Base-by-base conservation (phyloP, 2,329 filamentous ascomycete genomes). In the Chaetothyriales sp. region DNA sequence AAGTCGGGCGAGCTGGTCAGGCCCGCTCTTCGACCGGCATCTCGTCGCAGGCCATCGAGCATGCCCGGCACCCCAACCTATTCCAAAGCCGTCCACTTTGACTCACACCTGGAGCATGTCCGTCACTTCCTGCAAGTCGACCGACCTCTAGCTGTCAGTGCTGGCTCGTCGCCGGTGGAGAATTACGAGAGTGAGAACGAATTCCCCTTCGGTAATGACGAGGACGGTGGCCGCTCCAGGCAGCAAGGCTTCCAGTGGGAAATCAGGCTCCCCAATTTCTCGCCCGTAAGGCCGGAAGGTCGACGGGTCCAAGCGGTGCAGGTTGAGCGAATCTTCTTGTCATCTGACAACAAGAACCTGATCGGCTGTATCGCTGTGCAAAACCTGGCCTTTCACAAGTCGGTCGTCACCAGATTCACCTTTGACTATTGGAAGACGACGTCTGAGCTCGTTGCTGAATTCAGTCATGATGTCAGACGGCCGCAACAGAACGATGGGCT, bases 351-450 rank as follows among this genome's bases (percentile, higher is more conserved):
- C 63, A 90, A 90, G 70, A 86, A 78, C 1, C 71, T 98, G 58
- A 76, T 95, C 48, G 92, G 92, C 10, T 85, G 82, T 18, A 78
- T 95, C 49, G 85, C 82, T 6, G 89, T 94, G 19, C 82, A 84
- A 65, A 98, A 98, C 68, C 69, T 97, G 44, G 81, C 89, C 0
- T 98, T 94, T 70, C 79, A 89, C 50, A 98, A 98, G 70, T 69
- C 76, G 5, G 87, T 98, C 50, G 81, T 85, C n/a, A 90, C 88
- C 66, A 82, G 92, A 48, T 98, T 98, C 68, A 98, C 92, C 0
- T 77, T 95, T 46, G 92, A 98, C 67, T 92, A 94, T 70, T 98
- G 92, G 92, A 95, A 94, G 76, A 98, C 92, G 0, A 94, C 89
- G 0, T 98, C 92, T 0, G 92, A 98, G 66, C 85, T 97, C 1